Base-by-base conservation (phyloP, 2,329 filamentous ascomycete species). In the Trichoderma cornu-damae region DNA sequence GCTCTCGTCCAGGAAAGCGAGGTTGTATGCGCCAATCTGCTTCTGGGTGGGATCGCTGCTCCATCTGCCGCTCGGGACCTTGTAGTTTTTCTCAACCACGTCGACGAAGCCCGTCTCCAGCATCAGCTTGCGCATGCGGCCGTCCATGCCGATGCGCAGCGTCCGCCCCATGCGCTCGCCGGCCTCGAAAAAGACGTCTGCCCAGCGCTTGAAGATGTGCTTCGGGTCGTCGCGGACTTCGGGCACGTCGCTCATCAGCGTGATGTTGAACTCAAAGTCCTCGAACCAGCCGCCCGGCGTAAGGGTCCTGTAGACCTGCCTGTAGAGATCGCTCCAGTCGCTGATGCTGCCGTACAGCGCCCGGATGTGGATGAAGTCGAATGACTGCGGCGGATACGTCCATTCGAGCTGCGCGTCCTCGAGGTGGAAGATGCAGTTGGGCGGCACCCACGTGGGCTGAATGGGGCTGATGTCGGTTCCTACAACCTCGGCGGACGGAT, bases 351-450 rank as follows among this genome's bases (percentile, higher is more conserved):
- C 57, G 22, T 48, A 55, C 11, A 59, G 44, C 1, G 32, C 40
- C 18, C 57, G 42, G n/a, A 59, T 56, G 24, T 59, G 57, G 14
- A 59, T 56, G 16, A 67, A 69, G 35, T 65, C 60, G 16, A 58
- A 60, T 0, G 60, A 66, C 52, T 9, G 64, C 11, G 64, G 16
- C 14, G 40, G 34, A n/a, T 54, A 58, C 6, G 57, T 58, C 84
- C 83, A 86, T 1, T 79, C 73, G 32, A 79, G 73, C 63, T 85
- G 80, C 16, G 77, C 74, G 62, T 86, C 81, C 63, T 85, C 82
- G 6, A 86, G 74, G 34, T 83, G 66, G 64, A 85, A 85, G 5
- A 73, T 74, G 55, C 83, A 74, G 61, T 85, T 85, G 2, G 79
- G 76, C 2, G 82, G 83, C 1, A 84, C 75, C 70, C 72, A 75